Evolutionary conservation across 306 rosid genomes (phyloP), one percentile per base, ranked within the genome.

Genomic region (Ziziphus jujuba): DNA sequence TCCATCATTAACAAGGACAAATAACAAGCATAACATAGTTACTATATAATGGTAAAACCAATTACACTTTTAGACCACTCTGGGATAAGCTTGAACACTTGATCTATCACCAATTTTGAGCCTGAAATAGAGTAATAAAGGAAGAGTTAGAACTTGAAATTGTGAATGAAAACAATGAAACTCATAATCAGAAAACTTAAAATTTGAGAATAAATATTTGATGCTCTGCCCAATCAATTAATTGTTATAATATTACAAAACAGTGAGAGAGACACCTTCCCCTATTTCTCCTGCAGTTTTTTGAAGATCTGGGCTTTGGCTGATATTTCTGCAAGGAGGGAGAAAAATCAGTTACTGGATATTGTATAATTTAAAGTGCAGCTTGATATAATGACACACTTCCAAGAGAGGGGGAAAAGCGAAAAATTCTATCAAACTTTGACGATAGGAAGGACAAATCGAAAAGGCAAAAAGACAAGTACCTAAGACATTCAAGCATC

Each of bases 51-150:
- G 58, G 71, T 56, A 60, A 16, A 72, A 71, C 52, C 59, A 62
- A 76, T 76, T 90, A 93, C 98, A 90, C 87, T 90, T 76, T 79
- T 84, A 70, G 98, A 82, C 98, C 98, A 93, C 72, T 86, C 81
- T 36, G 91, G 90, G 57, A 83, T 90, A 77, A 93, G 79, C 72
- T 74, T 80, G 70, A 89, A 90, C 61, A 92, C 90, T 71, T 45
- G 89, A 58, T 90, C 97, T 43, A 77, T 28, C 63, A 84, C 92
- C 79, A 87, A 72, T 72, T 79, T 86, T 61, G 93, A 78, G 66
- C 86, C 98, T 92, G 84, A 34, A 34, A 81, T 12, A 70, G 76
- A 70, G 55, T 53, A 74, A 38, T 21, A 73, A 8, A 54, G 36
- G 51, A 69, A 50, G 71, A 44, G 61, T 65, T 59, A 56, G 45